Evolutionary conservation across 805 yeast species (phyloP).

Genomic region (Vanderwaltozyma yarrowii): DNA sequence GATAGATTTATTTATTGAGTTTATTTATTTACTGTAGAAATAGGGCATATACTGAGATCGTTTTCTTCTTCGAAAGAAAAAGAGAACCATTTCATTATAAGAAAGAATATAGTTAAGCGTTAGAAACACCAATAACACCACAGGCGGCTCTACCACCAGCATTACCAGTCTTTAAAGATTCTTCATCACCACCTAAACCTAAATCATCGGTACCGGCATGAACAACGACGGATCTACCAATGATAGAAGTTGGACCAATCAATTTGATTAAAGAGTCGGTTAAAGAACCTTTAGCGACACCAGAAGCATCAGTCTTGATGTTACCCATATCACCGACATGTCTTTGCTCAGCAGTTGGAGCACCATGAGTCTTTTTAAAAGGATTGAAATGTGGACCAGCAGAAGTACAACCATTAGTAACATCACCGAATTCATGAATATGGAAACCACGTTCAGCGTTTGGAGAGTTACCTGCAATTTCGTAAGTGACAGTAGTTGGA

Average conservation of each 20-base stretch:
- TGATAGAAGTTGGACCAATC: constrained; percentile 74
- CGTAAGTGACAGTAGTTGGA: constrained; percentile 82
- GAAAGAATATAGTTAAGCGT: constrained; percentile 3
- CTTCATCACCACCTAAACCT: constrained; percentile 89
- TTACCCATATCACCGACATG: constrained; percentile 88
- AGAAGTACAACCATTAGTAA: constrained; percentile 92
- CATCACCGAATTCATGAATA: constrained; percentile 96
- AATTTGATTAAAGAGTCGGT: constrained; percentile 70
- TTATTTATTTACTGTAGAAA: too few species aligned
- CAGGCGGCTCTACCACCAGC: constrained; percentile 98
- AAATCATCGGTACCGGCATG: constrained; percentile 90
- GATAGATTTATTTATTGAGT: too few species aligned
- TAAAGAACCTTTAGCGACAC: constrained; percentile 85
- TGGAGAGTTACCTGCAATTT: constrained; percentile 80
- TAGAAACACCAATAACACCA: constrained; percentile 77
- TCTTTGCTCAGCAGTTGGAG: constrained; percentile 51
- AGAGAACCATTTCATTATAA: background rate
- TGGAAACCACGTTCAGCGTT: constrained; percentile 95
- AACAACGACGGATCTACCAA: constrained; percentile 93
- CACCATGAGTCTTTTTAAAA: constrained; percentile 80
- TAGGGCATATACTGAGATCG: too few species aligned
- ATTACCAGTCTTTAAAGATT: constrained; percentile 90
- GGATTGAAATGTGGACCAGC: constrained; percentile 99
- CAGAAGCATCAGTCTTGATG: constrained; percentile 74
- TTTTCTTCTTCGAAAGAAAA: too few species aligned